Evolutionary conservation across 768 basidiomycete genomes (phyloP).

Genomic region (Fistulinella prunicolor): DNA sequence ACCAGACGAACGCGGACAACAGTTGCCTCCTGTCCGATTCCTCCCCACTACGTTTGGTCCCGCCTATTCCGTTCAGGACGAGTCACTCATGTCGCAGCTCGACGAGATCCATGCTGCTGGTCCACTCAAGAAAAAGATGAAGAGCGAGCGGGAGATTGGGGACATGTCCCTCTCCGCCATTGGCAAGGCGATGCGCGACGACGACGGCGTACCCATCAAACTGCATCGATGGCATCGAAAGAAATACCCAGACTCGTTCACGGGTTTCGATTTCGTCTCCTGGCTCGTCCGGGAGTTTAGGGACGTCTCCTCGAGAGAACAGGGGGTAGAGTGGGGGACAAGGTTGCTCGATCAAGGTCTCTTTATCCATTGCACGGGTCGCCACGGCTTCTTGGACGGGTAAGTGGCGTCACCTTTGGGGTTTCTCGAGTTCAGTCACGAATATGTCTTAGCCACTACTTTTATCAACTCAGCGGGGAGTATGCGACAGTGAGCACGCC

Average conservation of each 20-base stretch:
- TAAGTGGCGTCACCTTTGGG: constrained; percentile 33
- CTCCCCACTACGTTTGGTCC: constrained; percentile 85
- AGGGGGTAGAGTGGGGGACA: constrained; percentile 76
- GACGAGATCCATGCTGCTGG: constrained; percentile 77
- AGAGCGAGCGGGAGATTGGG: constrained; percentile 68
- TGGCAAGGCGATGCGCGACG: constrained; percentile 83
- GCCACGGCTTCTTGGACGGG: constrained; percentile 88
- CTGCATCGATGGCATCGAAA: constrained; percentile 79
- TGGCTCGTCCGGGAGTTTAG: constrained; percentile 93
- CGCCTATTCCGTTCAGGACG: constrained; percentile 74
- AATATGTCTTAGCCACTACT: constrained; percentile 65
- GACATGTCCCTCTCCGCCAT: constrained; percentile 63
- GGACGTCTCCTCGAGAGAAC: constrained; percentile 79
- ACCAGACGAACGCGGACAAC: constrained; percentile 39
- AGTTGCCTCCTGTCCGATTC: constrained; percentile 64
- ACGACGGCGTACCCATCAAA: constrained; percentile 80
- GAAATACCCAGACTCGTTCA: constrained; percentile 79
- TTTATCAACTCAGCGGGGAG: constrained; percentile 79
- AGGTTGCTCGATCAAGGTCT: constrained; percentile 78
- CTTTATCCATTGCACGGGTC: constrained; percentile 76
- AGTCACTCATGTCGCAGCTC: constrained; percentile 71
- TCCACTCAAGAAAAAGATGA: constrained; percentile 75
- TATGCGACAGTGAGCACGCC: constrained; percentile 70
- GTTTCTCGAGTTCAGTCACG: background rate
- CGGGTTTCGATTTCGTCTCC: constrained; percentile 83